These are phyloP conservation scores for Phlebiopsis gigantea DNA, from an alignment of 768 basidiomycete genomes.

Conservation along the genomic window DNA sequence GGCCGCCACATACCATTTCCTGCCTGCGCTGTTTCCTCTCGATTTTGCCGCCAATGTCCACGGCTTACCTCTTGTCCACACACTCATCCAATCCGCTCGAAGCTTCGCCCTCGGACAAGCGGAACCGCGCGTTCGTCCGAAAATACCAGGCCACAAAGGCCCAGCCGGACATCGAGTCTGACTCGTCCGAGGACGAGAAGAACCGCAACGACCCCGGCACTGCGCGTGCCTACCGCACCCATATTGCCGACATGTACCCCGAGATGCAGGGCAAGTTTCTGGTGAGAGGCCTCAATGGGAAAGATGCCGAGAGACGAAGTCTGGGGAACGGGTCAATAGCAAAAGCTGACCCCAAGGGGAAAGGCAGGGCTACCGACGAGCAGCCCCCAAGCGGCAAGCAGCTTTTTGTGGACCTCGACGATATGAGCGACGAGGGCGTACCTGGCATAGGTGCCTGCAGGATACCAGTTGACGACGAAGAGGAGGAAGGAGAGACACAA, in stretches of 20 bases:
- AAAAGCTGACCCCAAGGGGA: conserved; percentile 1
- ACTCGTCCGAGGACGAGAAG: conserved; percentile 50
- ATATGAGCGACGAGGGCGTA: conserved; percentile 47
- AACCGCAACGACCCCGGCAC: conserved; percentile 32
- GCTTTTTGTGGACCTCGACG: conserved; percentile 40
- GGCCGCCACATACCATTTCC: not conserved
- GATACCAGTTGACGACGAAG: conserved; percentile 14
- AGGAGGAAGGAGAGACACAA: conserved; percentile 24
- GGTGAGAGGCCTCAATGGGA: not conserved
- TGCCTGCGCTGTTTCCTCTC: not conserved
- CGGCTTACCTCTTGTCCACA: conserved; percentile 41
- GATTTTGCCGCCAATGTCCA: not conserved
- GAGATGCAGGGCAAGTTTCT: not conserved
- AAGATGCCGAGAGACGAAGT: not conserved
- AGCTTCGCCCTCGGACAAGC: conserved; percentile 54
- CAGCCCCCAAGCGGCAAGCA: conserved; percentile 7
- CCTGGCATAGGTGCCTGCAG: conserved; percentile 17
- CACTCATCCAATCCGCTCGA: conserved; percentile 76
- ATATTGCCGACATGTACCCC: conserved; percentile 41
- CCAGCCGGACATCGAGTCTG: not conserved
- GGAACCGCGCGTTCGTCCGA: conserved; percentile 41
- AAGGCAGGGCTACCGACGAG: not conserved
- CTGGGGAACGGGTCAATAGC: not conserved
- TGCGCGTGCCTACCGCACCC: conserved; percentile 44
- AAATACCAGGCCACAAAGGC: conserved; percentile 21